These are phyloP conservation scores for Aegilops sharonensis DNA, from an alignment of 176 grass and related monocot genomes.

Conservation along the genomic window DNA sequence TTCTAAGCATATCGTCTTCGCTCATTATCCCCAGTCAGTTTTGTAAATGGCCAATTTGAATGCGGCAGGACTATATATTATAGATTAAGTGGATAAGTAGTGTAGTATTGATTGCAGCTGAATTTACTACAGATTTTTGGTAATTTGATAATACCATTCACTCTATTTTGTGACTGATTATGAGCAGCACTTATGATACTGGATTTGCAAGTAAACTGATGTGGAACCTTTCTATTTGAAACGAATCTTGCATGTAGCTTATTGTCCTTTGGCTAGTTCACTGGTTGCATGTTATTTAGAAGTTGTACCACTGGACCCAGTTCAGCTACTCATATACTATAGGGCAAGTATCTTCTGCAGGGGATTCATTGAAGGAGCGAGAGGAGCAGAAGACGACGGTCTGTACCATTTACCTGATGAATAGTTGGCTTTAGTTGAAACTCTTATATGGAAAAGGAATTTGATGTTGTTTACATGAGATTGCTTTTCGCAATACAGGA, in stretches of 20 bases:
- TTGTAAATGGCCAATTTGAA: slow-evolving; percentile 4
- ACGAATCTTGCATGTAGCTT: background rate
- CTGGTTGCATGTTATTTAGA: slow-evolving; percentile 11
- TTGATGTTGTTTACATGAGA: slow-evolving; percentile 30
- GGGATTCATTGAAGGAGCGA: slow-evolving; percentile 35
- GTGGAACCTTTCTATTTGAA: slow-evolving; percentile 8
- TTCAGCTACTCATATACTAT: slow-evolving; percentile 1
- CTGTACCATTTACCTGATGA: background rate
- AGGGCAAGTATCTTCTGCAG: slow-evolving; percentile 34
- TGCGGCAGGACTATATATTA: background rate
- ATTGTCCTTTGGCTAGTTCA: background rate
- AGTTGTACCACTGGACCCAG: background rate
- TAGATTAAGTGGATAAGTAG: background rate
- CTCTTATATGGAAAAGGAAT: slow-evolving; percentile 3
- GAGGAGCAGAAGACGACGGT: slow-evolving; percentile 56
- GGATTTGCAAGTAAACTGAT: background rate
- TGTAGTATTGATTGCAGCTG: background rate
- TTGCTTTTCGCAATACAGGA: slow-evolving; percentile 14
- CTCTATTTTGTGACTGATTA: background rate
- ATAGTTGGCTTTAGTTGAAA: slow-evolving; percentile 6
- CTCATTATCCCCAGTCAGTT: background rate
- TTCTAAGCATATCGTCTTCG: slow-evolving; percentile 1
- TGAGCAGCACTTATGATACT: background rate
- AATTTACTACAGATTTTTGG: background rate
- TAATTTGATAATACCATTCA: background rate